Evolutionary conservation across 176 grass and related monocot species (phyloP).

Genomic region (Bothriochloa decipiens): DNA sequence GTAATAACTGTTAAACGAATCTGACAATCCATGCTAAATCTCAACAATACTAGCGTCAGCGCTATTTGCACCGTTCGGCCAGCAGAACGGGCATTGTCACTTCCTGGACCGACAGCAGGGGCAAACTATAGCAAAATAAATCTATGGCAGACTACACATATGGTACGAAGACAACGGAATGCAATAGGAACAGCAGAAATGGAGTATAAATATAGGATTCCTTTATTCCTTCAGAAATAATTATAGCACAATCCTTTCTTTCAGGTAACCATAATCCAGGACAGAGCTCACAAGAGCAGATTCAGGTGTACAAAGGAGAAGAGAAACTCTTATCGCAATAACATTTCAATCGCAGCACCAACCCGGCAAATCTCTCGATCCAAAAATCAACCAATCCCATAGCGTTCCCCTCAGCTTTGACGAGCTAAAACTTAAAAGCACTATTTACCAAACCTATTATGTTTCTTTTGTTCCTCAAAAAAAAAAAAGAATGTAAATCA

Average conservation of each 20-base stretch:
- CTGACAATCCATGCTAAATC: no score
- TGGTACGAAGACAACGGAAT: not conserved
- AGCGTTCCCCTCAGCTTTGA: not conserved
- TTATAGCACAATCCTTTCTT: not conserved
- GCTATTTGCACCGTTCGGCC: not conserved
- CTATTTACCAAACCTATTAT: not conserved
- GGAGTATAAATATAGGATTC: not conserved
- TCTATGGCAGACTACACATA: not conserved
- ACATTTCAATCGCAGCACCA: not conserved
- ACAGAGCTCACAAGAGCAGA: constrained; percentile 3
- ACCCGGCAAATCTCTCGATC: not conserved
- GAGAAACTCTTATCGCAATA: not conserved
- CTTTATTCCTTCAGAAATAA: not conserved
- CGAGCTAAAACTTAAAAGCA: not conserved
- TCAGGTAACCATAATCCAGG: not conserved
- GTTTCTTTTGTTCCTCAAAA: not conserved
- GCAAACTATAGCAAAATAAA: no score
- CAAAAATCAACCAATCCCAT: not conserved
- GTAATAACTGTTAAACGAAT: not conserved
- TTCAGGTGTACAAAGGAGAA: not conserved
- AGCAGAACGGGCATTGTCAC: constrained; percentile 2
- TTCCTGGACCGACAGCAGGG: not conserved
- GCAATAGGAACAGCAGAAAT: not conserved
- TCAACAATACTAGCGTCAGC: not conserved
- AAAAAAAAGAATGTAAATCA: constrained; percentile 21